Evolutionary conservation across 192 early-diverging fungal genomes (phyloP).

Genomic region (Coemansia sp.): DNA sequence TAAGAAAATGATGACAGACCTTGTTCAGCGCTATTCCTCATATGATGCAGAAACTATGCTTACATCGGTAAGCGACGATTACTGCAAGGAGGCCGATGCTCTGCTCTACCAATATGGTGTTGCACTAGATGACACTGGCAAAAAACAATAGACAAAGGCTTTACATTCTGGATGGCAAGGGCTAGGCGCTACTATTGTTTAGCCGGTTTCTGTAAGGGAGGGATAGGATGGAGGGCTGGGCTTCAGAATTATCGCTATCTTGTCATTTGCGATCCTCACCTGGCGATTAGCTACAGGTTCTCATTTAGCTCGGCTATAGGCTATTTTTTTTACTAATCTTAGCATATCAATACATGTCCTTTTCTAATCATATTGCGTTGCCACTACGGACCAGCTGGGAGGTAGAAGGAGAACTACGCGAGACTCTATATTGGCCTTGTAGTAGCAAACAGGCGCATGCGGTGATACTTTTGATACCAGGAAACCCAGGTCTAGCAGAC

Average conservation of each 20-base stretch:
- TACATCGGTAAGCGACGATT: neutral
- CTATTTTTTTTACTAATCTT: neutral
- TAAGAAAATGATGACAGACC: neutral
- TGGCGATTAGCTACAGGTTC: neutral
- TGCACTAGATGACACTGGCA: neutral
- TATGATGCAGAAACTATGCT: slow-evolving; percentile 18
- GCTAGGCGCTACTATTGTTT: too few relatives aligned
- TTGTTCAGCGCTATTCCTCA: slow-evolving; percentile 8
- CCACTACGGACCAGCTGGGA: slow-evolving; percentile 39
- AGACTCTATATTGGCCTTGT: slow-evolving; percentile 49
- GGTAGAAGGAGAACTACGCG: slow-evolving; percentile 33
- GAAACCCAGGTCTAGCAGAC: slow-evolving; percentile 79
- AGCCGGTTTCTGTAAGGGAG: too few relatives aligned
- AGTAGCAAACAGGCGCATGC: slow-evolving; percentile 11
- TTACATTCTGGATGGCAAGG: too few relatives aligned
- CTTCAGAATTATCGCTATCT: too few relatives aligned
- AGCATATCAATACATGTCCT: slow-evolving; percentile 27
- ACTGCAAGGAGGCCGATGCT: slow-evolving; percentile 5
- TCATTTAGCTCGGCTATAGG: neutral
- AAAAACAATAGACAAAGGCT: too few relatives aligned
- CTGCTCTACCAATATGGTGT: slow-evolving; percentile 6
- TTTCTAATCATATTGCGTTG: slow-evolving; percentile 24
- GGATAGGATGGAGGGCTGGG: too few relatives aligned
- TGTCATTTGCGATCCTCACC: neutral
- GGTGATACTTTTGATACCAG: slow-evolving; percentile 61